Evolutionary conservation across 2,329 filamentous ascomycete species (phyloP).

Genomic region (Fusarium oxysporum): DNA sequence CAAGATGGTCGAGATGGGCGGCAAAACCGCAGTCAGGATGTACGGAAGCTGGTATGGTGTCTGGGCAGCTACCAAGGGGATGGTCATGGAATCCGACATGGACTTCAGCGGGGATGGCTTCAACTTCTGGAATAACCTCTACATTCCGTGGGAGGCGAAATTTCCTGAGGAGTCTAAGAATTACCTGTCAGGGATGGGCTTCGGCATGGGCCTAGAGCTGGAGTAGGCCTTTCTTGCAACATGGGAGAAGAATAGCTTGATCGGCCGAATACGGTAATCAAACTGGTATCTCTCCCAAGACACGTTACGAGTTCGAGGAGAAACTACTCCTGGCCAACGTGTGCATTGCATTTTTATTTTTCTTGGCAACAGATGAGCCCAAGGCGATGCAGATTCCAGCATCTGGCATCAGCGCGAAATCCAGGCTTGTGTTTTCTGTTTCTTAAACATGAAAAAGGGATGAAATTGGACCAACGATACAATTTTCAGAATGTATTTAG

Average conservation of each 20-base stretch:
- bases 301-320: too few species aligned
- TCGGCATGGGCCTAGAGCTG: background rate
- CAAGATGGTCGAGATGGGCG: background rate
- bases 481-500: too few species aligned
- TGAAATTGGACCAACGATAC: rapidly evolving
- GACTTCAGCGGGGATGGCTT: background rate
- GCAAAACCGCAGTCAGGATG: background rate
- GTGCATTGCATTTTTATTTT: rapidly evolving
- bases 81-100: background rate
- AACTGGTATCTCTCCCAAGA: background rate
- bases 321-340: rapidly evolving
- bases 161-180: background rate
- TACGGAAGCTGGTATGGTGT: background rate
- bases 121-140: background rate
- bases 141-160: background rate
- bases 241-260: background rate
- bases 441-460: too few species aligned
- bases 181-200: rapidly evolving
- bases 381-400: background rate
- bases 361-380: too few species aligned
- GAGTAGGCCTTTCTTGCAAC: background rate
- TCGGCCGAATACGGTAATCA: too few species aligned
- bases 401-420: background rate
- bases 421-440: background rate
- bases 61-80: background rate